Conservation (phyloP, 768 basidiomycete species). For the Lyophyllum semitale region DNA sequence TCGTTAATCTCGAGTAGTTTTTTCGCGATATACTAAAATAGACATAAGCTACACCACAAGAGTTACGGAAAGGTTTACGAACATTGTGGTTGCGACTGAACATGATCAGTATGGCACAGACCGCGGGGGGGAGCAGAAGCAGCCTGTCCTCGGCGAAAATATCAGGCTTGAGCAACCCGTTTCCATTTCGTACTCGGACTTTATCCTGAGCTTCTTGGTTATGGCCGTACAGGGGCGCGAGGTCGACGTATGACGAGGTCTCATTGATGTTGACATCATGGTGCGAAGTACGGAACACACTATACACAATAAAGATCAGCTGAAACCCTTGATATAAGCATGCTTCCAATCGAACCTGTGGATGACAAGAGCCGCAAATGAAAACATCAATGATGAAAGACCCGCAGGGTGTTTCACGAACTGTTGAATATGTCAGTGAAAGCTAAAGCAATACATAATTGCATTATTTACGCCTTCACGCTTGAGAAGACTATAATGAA, state of each 20-base stretch:
- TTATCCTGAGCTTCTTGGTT: constrained; percentile 60
- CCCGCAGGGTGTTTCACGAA: constrained; percentile 79
- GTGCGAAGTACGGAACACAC: constrained; percentile 84
- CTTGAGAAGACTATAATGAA: constrained; percentile 48
- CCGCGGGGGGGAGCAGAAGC: constrained; percentile 76
- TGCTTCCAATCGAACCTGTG: constrained; percentile 55
- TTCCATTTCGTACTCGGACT: constrained; percentile 60
- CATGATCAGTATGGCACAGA: constrained; percentile 75
- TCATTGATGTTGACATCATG: constrained; percentile 69
- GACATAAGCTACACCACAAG: not conserved
- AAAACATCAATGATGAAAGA: constrained; percentile 77
- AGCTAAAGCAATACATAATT: not conserved
- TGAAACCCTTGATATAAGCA: not conserved
- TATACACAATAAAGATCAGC: constrained; percentile 25
- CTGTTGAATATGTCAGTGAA: constrained; percentile 35
- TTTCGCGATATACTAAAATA: constrained; percentile 69
- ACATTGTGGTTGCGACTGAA: constrained; percentile 92
- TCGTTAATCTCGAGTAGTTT: constrained; percentile 84
- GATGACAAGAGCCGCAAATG: constrained; percentile 81
- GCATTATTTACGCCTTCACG: constrained; percentile 57
- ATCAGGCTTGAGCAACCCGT: constrained; percentile 68
- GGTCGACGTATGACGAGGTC: constrained; percentile 86
- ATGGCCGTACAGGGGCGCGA: constrained; percentile 82
- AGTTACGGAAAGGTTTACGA: constrained; percentile 23
- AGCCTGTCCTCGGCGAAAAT: constrained; percentile 80